Percentiles rank a stretch among this genome's conserved stretches.
phyloP scores from a whole-genome alignment of 345 rosid genomes.

The Corchorus capsularis region DNA sequence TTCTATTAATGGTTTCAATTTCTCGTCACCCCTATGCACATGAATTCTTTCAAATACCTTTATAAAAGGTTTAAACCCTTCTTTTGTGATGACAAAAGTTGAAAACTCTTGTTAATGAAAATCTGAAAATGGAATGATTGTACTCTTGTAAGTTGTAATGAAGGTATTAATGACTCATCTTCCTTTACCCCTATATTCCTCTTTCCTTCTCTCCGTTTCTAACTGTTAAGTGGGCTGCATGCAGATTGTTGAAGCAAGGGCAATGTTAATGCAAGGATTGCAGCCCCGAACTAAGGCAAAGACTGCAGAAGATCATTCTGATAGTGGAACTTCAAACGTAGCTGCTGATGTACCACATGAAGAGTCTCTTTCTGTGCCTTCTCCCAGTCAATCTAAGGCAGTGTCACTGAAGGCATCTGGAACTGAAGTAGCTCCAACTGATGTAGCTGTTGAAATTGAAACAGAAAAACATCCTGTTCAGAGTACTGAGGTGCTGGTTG shows the following conservation, averaged over 20 bases:
- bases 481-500: conserved; percentile 49
- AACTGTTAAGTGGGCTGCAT: conserved; percentile 14
- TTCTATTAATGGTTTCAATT: not conserved
- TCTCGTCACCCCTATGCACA: not conserved
- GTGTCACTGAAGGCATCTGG: conserved; percentile 41
- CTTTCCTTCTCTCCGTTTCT: not conserved
- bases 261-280: conserved; percentile 61
- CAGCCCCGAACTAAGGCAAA: conserved; percentile 34
- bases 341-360: conserved; percentile 29
- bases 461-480: conserved; percentile 52
- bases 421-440: conserved; percentile 37
- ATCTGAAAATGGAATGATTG: not conserved
- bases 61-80: no score
- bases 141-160: no score
- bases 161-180: not conserved
- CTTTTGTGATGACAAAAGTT: not conserved
- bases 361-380: conserved; percentile 43
- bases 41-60: not conserved
- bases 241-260: conserved; percentile 88
- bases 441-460: conserved; percentile 41
- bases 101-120: not conserved
- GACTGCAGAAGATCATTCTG: conserved; percentile 30
- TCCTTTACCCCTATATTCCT: not conserved
- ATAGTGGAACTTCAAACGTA: conserved; percentile 28
- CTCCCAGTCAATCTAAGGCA: conserved; percentile 45